Evolutionary conservation across 495 filamentous ascomycete species (phyloP).

Genomic region (Aspergillus nidulans): DNA sequence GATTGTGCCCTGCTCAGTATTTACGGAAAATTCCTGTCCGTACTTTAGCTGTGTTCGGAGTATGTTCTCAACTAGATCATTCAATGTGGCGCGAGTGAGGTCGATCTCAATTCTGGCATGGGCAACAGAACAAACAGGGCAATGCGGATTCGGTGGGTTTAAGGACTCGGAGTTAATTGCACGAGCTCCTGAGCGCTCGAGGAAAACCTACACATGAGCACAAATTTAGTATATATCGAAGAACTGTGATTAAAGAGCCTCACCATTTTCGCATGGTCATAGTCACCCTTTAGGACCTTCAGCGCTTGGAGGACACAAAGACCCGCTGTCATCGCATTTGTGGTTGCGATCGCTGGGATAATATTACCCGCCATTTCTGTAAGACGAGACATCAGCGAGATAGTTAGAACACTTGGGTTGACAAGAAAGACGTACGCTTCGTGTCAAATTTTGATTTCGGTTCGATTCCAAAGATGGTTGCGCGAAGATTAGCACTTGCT

Average conservation of each 20-base stretch:
- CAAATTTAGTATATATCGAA: slow-evolving; percentile 5
- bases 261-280: slow-evolving; percentile 57
- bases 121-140: slow-evolving; percentile 74
- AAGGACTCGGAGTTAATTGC: slow-evolving; percentile 73
- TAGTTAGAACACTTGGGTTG: neutral
- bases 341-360: slow-evolving; percentile 96
- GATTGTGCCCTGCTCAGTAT: slow-evolving; percentile 64
- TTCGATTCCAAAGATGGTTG: slow-evolving; percentile 80
- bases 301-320: slow-evolving; percentile 91
- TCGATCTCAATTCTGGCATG: slow-evolving; percentile 64
- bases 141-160: slow-evolving; percentile 71
- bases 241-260: neutral
- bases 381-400: neutral
- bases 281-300: slow-evolving; percentile 78
- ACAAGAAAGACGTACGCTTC: slow-evolving; percentile 55
- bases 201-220: slow-evolving; percentile 57
- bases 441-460: slow-evolving; percentile 89
- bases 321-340: slow-evolving; percentile 92
- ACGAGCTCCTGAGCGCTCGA: slow-evolving; percentile 64
- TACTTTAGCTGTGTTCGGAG: slow-evolving; percentile 70
- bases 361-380: slow-evolving; percentile 97
- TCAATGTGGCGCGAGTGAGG: slow-evolving; percentile 68
- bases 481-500: slow-evolving; percentile 82
- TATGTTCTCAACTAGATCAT: slow-evolving; percentile 73
- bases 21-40: slow-evolving; percentile 75